Evolutionary conservation across 148 eudicot genomes (phyloP), one percentile per base, ranked within the genome.

Genomic region (Amaranthus palmeri): DNA sequence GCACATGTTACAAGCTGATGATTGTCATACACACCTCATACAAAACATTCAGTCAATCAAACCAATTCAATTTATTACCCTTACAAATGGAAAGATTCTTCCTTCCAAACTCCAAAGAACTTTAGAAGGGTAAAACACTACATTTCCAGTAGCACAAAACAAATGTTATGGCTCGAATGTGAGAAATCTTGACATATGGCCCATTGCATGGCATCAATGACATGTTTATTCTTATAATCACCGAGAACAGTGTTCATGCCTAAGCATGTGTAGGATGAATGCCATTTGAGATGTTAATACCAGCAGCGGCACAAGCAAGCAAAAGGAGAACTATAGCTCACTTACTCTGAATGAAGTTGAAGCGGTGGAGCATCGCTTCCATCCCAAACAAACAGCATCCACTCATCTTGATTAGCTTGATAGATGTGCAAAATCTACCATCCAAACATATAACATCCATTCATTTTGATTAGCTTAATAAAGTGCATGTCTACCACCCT

Each of bases 351-450:
- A 54, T 78, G 75, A 50, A 89, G 66, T 54, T 70, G 54, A 76
- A 77, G 86, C 50, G 80, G 84, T 55, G 96, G 97, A 54, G 92
- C 76, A 70, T 95, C 99, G 62, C 84, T 88, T 79, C 99, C 99
- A 85, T 95, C 97, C 99, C 99, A 95, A 70, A 88, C 78, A 81
- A 85, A 87, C 62, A 90, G 81, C 82, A 89, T 73, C 90, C 83
- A 79, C 69, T 87, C 84, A 75, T 81, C 85, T 65, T 83, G 45
- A 44, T 68, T 59, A 18, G 85, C 84, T 86, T 83, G 87, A 72
- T 54, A 82, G 59, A 77, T 53, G 65, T 89, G 90, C 77, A 95
- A 72, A 83, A 95, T 80, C 98, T 91, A 67, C 67, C 45, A 63
- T 47, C 54, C 57, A 18, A 65, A 53, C 69, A 68, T 70, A 7